Conservation (phyloP, 495 filamentous ascomycete species). For the Penicillium verhagenii region DNA sequence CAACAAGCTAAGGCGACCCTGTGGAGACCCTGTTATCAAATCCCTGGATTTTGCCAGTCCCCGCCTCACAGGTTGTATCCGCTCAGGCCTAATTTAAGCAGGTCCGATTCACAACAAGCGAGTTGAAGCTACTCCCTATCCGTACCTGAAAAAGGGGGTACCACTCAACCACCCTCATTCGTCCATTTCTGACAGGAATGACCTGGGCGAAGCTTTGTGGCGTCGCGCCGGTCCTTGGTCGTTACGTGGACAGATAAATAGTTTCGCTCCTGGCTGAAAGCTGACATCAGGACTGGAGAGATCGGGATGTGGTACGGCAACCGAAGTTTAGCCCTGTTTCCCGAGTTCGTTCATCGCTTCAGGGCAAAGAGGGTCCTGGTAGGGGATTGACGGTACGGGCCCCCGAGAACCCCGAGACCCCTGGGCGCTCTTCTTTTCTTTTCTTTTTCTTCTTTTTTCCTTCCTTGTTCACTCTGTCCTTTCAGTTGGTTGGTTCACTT, state of each 20-base stretch:
- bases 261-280: background rate
- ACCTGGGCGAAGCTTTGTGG: slow-evolving; percentile 6
- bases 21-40: background rate
- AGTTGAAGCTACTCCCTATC: background rate
- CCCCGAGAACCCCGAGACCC: background rate
- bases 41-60: background rate
- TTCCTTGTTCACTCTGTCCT: no score
- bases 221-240: slow-evolving; percentile 1
- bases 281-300: background rate
- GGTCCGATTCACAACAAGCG: background rate
- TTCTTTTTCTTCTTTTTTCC: no score
- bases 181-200: background rate
- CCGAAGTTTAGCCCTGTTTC: background rate
- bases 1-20: background rate
- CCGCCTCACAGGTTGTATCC: background rate
- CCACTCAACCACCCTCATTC: background rate
- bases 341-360: background rate
- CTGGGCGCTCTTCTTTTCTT: no score
- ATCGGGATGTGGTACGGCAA: background rate
- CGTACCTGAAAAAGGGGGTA: background rate
- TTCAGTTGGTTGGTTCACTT: background rate
- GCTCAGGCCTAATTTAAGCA: background rate
- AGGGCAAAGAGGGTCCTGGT: background rate
- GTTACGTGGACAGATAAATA: background rate
- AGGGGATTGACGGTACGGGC: background rate